Evolutionary conservation across 306 rosid species (phyloP).

Genomic region (Begonia masoniana): DNA sequence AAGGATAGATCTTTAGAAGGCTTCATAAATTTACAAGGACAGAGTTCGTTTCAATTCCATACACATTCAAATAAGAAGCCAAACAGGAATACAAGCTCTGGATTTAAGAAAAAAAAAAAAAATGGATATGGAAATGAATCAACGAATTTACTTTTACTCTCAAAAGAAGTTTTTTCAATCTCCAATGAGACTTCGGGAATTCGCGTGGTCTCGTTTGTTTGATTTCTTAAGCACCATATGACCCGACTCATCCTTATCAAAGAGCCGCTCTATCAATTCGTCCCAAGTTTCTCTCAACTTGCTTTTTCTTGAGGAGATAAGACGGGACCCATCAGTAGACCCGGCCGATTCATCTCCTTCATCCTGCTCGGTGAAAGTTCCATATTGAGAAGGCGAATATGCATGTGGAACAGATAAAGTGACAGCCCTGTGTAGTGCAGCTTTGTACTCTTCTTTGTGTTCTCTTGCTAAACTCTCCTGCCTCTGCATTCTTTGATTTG

Average conservation of each 20-base stretch:
- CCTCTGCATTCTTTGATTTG: slow-evolving; percentile 66
- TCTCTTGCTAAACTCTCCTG: slow-evolving; percentile 40
- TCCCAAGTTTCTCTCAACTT: slow-evolving; percentile 49
- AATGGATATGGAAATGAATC: no score
- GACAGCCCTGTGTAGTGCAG: slow-evolving; percentile 67
- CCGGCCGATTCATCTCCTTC: slow-evolving; percentile 46
- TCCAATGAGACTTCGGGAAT: no score
- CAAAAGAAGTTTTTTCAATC: no score
- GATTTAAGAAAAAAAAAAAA: no score
- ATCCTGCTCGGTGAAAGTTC: slow-evolving; percentile 59
- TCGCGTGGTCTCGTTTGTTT: no score
- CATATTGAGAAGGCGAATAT: slow-evolving; percentile 42
- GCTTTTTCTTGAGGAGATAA: slow-evolving; percentile 14
- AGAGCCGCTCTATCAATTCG: slow-evolving; percentile 52
- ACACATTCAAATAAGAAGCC: no score
- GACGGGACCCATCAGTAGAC: slow-evolving; percentile 18
- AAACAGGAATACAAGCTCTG: no score
- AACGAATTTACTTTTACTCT: no score
- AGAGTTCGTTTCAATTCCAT: no score
- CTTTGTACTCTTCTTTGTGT: slow-evolving; percentile 57
- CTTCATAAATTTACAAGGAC: no score
- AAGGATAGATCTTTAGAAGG: no score
- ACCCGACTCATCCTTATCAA: slow-evolving; percentile 66
- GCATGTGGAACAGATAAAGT: slow-evolving; percentile 74
- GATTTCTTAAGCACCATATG: slow-evolving; percentile 62